These are phyloP conservation scores for Lavandula angustifolia DNA, from an alignment of 257 asterid genomes.

Conservation along the genomic window DNA sequence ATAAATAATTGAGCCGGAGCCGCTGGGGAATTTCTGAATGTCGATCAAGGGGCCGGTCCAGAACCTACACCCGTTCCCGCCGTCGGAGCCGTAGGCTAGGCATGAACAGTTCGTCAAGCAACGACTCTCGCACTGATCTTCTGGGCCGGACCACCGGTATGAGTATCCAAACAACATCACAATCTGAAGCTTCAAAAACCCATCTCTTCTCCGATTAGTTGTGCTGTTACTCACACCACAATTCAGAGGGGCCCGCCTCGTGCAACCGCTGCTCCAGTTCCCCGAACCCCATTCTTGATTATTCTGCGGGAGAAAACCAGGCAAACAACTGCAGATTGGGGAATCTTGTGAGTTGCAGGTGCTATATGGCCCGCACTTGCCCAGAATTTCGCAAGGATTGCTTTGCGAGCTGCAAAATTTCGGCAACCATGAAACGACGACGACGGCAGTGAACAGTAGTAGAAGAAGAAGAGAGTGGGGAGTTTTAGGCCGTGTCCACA, in stretches of 20 bases:
- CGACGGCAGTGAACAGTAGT: background rate
- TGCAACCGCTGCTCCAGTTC: constrained; percentile 57
- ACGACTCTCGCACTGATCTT: constrained; percentile 36
- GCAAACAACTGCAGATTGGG: constrained; percentile 49
- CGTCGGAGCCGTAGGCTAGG: constrained; percentile 46
- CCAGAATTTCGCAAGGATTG: constrained; percentile 26
- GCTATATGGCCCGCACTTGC: constrained; percentile 41
- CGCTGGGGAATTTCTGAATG: constrained; percentile 38
- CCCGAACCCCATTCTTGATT: constrained; percentile 41
- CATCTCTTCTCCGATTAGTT: constrained; percentile 28
- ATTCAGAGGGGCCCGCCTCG: constrained; percentile 38
- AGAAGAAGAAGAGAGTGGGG: background rate
- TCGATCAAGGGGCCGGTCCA: constrained; percentile 50
- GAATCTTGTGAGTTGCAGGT: constrained; percentile 37
- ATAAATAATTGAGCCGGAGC: constrained; percentile 39
- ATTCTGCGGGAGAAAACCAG: constrained; percentile 44
- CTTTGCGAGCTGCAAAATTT: constrained; percentile 28
- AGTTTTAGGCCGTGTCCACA: background rate
- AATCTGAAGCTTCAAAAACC: constrained; percentile 36
- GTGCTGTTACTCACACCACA: constrained; percentile 37
- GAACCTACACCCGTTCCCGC: constrained; percentile 48
- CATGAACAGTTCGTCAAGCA: constrained; percentile 57
- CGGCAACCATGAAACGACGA: background rate
- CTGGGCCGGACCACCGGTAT: constrained; percentile 28
- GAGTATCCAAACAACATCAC: constrained; percentile 45